Evolutionary conservation across 768 basidiomycete genomes (phyloP).

Genomic region (Brasilioporus rufonigricans): DNA sequence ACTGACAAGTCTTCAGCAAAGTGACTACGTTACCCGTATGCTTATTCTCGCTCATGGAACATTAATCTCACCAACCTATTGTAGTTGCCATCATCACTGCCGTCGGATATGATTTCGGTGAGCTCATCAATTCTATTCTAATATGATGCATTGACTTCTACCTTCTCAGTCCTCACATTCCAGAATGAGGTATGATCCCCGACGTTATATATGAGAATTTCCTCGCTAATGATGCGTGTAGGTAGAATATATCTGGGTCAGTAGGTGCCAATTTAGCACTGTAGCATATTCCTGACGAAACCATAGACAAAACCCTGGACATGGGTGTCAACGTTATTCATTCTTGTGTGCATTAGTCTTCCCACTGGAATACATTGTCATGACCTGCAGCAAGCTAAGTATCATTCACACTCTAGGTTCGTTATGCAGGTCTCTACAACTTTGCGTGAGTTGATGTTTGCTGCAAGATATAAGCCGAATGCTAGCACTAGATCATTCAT

Average conservation of each 20-base stretch:
- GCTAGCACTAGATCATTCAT: neutral
- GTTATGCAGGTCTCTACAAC: constrained; percentile 5
- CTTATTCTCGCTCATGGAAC: neutral
- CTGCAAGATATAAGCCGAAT: neutral
- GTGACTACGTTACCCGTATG: neutral
- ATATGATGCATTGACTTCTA: neutral
- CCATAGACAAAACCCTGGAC: constrained; percentile 9
- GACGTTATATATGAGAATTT: neutral
- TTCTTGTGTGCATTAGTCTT: constrained; percentile 2
- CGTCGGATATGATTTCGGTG: neutral
- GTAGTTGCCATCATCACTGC: neutral
- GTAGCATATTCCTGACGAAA: neutral
- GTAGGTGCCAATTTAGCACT: neutral
- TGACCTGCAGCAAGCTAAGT: neutral
- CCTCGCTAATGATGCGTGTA: neutral
- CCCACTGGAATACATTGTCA: neutral
- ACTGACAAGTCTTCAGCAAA: no score
- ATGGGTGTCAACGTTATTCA: constrained; percentile 6
- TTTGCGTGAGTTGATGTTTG: neutral
- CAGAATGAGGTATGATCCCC: neutral
- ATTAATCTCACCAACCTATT: neutral
- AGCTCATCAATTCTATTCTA: neutral
- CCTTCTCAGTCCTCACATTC: neutral
- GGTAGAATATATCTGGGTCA: constrained; percentile 6
- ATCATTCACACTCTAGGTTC: neutral